Base-by-base conservation (phyloP, 1,284 basidiomycete species). In the Naganishia albida region DNA sequence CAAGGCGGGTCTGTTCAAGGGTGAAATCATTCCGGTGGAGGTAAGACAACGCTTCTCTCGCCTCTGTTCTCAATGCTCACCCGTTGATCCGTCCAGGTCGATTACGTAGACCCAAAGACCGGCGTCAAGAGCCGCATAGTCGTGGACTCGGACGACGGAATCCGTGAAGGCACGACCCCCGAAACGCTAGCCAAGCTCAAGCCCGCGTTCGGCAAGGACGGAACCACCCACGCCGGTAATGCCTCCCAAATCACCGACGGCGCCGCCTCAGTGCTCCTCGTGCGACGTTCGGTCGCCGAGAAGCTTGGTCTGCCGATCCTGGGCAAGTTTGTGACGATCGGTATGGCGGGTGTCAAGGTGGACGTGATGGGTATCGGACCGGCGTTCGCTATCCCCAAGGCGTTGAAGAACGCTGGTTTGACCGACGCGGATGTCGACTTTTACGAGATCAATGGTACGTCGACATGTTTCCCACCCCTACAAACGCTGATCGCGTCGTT, bases 221-320 rank as follows among this genome's bases (percentile, higher is more conserved):
- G 92, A 4, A 81, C 84, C 34, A 94, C 93, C 3, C 64, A 65
- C 38, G 64, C 63, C 15, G 90, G 89, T 42, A 97, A 94, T 78
- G 91, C 93, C 1, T 93, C 90, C 26, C 94, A 97, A 78, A 87
- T 99, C 53, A 93, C 92, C n/a, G 96, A 99, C 74, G 95, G 95
- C 68, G 95, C 95, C 25, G 93, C 94, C 54, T 94, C 94, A 0
- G 93, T 98, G 55, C 81, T 99, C 63, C 87, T 98, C 65, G 85
- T 91, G 40, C 86, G 92, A 67, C 87, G 95, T 64, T 90, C 88
- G 30, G 85, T 88, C 42, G 95, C 95, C 20, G 88, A 90, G 80
- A 89, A 88, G 74, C 87, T 95, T 68, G 89, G 91, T 49, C 84
- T 99, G 43, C 92, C 93, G 52, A 89, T 99, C 74, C 69, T 95